These are phyloP conservation scores for Piloderma croceum DNA, from an alignment of 768 basidiomycete genomes.

Conservation along the genomic window DNA sequence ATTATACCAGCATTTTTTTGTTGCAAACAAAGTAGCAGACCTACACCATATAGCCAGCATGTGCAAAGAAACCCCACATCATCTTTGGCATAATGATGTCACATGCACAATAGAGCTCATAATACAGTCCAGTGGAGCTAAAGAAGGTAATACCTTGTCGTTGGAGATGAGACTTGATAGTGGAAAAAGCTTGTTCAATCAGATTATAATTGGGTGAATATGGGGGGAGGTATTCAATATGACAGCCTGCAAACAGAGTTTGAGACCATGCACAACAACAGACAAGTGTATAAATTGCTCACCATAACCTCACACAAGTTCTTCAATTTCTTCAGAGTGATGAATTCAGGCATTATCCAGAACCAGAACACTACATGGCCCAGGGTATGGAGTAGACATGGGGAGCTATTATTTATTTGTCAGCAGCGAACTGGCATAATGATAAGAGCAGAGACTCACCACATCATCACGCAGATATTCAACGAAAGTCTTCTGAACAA, in stretches of 20 bases:
- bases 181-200: conserved; percentile 26
- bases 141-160: conserved; percentile 4
- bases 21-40: no score
- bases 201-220: conserved; percentile 32
- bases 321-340: conserved; percentile 14
- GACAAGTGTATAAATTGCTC: no score
- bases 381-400: conserved; percentile 16
- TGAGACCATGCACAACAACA: no score
- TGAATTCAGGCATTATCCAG: conserved; percentile 24
- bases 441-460: not conserved
- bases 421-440: no score
- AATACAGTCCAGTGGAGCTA: conserved; percentile 6
- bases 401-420: conserved; percentile 12
- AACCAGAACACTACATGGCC: conserved; percentile 16
- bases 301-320: conserved; percentile 11
- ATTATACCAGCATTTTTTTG: no score
- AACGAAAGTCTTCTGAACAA: conserved; percentile 12
- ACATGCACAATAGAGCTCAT: conserved; percentile 6
- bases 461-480: conserved; percentile 15
- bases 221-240: conserved; percentile 26
- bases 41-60: conserved; percentile 18
- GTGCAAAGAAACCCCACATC: conserved; percentile 8
- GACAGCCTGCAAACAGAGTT: no score
- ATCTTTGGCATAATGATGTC: conserved; percentile 7
- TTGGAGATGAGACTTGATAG: conserved; percentile 18